Base-by-base conservation (phyloP, 495 filamentous ascomycete species). In the Penicillium pancosmium region DNA sequence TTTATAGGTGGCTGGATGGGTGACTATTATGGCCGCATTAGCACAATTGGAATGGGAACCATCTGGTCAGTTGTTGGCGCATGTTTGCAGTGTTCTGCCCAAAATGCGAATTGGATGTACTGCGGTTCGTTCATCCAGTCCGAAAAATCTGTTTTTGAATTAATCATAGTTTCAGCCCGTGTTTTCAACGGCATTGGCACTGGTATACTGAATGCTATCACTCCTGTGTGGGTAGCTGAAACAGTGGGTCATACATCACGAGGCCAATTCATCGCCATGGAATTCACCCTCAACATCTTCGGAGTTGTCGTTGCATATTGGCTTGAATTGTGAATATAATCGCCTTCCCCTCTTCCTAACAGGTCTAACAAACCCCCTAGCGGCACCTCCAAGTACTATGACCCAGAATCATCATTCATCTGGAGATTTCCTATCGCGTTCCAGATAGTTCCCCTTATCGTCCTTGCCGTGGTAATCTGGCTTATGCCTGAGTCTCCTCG, bases 141-240 rank as follows among this genome's bases (percentile, higher is more conserved):
- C 21, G 21, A 21, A 21, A 21, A 21, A 1, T 21, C 21, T 21
- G 21, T 21, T 21, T 21, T 21, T 21, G 1, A 21, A 21, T 3
- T 21, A 21, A 21, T 21, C 21, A 21, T 21, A 21, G 59, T 68
- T 65, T 44, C 62, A 60, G 74, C 83, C 49, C 76, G 85, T 57
- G 61, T 79, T n/a, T 65, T 86, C 40, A 85, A 83, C 48, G 84
- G 84, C 12, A 73, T 82, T 48, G 84, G 84, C 8, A 86, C 84
- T 25, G 84, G 84, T 50, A 80, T 84, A 31, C 64, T 85, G 2
- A 86, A 84, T 61, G 81, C 81, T 27, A 83, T 84, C 46, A 76
- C 81, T 16, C 84, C 84, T 3, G 84, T 86, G 25, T 86, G 79
- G 67, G 81, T 79, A 25, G 80, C 84, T 4, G 84, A 86, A 67